phyloP scores from a whole-genome alignment of 2,329 filamentous ascomycete species.

The Lachnellula willkommii region DNA sequence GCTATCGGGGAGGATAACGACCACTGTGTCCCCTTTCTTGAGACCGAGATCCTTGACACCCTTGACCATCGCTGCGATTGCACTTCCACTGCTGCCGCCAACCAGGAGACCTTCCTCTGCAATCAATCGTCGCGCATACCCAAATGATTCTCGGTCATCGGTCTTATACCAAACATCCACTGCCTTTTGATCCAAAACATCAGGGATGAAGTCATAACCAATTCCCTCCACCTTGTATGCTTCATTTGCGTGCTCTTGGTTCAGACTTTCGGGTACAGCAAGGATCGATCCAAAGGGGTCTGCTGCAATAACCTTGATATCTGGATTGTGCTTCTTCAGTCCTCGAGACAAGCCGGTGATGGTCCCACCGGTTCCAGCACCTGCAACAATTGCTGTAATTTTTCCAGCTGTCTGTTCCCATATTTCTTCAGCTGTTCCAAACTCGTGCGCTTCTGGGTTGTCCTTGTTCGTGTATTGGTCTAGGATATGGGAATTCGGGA shows the following conservation, averaged over 20 bases:
- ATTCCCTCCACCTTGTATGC: conserved; percentile 98
- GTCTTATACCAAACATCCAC: conserved; percentile 99
- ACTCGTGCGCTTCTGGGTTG: conserved; percentile 91
- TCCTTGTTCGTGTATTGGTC: conserved; percentile 92
- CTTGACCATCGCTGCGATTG: conserved; percentile 74
- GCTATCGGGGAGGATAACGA: conserved; percentile 89
- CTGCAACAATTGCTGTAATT: conserved; percentile 78
- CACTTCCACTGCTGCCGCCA: conserved; percentile 88
- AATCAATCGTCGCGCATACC: conserved; percentile 83
- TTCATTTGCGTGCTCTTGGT: conserved; percentile 73
- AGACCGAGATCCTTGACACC: conserved; percentile 74
- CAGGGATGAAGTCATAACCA: conserved; percentile 95
- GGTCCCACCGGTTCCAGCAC: conserved; percentile 91
- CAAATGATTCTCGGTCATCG: conserved; percentile 84
- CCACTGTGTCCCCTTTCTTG: conserved; percentile 77
- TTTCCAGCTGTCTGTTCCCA: conserved; percentile 85
- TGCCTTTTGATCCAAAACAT: conserved; percentile 73
- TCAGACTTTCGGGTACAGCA: conserved; percentile 73
- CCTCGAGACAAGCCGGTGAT: conserved; percentile 85
- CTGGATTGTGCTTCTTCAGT: conserved; percentile 76
- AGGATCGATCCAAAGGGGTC: conserved; percentile 91
- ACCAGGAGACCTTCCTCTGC: conserved; percentile 90
- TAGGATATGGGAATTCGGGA: conserved; percentile 93
- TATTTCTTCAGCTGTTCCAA: conserved; percentile 92
- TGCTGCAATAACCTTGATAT: conserved; percentile 84